These are phyloP conservation scores for Xylaria sp. DNA, from an alignment of 2,329 filamentous ascomycete genomes.

Conservation along the genomic window DNA sequence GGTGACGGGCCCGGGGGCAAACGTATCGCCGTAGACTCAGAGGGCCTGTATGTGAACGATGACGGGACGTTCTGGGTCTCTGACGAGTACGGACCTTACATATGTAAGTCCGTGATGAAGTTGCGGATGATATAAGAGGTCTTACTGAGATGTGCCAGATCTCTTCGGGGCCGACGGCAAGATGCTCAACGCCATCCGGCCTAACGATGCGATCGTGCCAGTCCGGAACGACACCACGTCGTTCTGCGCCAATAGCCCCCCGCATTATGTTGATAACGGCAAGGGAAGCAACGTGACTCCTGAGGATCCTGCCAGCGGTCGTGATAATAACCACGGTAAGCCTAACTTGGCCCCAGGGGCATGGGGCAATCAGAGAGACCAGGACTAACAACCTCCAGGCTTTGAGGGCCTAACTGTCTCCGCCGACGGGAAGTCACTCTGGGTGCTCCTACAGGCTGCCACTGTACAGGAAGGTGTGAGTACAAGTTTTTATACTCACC, in stretches of 20 bases:
- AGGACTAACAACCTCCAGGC: slow-evolving; percentile 36
- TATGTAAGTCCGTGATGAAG: slow-evolving; percentile 55
- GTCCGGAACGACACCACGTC: slow-evolving; percentile 61
- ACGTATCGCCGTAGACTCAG: slow-evolving; percentile 64
- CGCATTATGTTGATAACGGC: slow-evolving; percentile 55
- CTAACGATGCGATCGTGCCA: slow-evolving; percentile 66
- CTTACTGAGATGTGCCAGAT: slow-evolving; percentile 22
- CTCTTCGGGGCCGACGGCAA: slow-evolving; percentile 57
- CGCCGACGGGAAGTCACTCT: slow-evolving; percentile 64
- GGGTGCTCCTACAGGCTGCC: slow-evolving; percentile 67
- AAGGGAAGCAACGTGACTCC: slow-evolving; percentile 50
- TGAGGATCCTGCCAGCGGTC: slow-evolving; percentile 60
- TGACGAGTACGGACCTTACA: slow-evolving; percentile 72
- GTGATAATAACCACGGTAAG: slow-evolving; percentile 68
- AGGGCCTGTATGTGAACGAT: slow-evolving; percentile 64
- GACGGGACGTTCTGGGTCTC: slow-evolving; percentile 69
- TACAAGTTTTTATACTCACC: too few relatives aligned
- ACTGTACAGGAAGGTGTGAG: slow-evolving; percentile 62
- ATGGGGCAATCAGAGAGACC: not conserved
- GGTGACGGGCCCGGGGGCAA: slow-evolving; percentile 60
- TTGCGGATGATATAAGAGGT: not conserved
- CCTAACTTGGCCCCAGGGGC: not conserved
- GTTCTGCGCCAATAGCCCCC: slow-evolving; percentile 67
- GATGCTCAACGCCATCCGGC: slow-evolving; percentile 66
- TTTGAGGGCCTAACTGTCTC: slow-evolving; percentile 70